Percentiles rank a stretch among this genome's conserved stretches.
These are phyloP conservation scores for Populus nigra DNA, from an alignment of 345 rosid species.

Conservation along the genomic window DNA sequence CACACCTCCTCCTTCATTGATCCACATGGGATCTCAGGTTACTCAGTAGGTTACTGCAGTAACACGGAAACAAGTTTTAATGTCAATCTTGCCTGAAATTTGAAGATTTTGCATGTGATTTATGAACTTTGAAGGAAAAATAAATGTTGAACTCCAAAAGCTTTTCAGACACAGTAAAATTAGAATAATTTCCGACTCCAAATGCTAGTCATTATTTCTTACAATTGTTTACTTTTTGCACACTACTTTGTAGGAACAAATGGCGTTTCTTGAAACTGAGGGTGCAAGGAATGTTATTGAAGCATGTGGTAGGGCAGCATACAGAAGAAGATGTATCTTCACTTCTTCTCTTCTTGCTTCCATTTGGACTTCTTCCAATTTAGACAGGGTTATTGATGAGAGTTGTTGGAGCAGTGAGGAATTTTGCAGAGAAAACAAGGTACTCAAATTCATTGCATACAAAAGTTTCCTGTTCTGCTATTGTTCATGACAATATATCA, in stretches of 20 bases:
- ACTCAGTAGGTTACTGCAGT: constrained; percentile 23
- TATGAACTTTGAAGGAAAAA: background rate
- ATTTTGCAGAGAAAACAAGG: constrained; percentile 42
- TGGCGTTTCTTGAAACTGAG: constrained; percentile 37
- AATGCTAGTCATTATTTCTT: background rate
- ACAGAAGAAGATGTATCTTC: constrained; percentile 36
- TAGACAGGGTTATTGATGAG: constrained; percentile 19
- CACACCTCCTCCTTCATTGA: constrained; percentile 46
- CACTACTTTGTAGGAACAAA: constrained; percentile 27
- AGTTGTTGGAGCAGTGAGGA: constrained; percentile 37
- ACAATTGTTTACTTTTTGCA: background rate
- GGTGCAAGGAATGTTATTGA: constrained; percentile 37
- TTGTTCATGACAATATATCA: background rate
- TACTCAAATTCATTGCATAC: background rate
- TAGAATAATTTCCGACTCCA: background rate
- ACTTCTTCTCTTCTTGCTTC: constrained; percentile 43
- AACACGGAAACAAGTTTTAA: background rate
- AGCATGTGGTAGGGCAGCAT: constrained; percentile 39
- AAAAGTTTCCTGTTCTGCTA: background rate
- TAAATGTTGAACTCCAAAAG: background rate
- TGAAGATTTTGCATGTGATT: background rate
- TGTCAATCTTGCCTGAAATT: background rate
- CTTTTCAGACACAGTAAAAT: background rate
- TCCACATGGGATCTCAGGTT: constrained; percentile 42
- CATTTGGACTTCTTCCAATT: constrained; percentile 24